Conservation (phyloP, 495 filamentous ascomycete species). For the Penicillium cataractarum region DNA sequence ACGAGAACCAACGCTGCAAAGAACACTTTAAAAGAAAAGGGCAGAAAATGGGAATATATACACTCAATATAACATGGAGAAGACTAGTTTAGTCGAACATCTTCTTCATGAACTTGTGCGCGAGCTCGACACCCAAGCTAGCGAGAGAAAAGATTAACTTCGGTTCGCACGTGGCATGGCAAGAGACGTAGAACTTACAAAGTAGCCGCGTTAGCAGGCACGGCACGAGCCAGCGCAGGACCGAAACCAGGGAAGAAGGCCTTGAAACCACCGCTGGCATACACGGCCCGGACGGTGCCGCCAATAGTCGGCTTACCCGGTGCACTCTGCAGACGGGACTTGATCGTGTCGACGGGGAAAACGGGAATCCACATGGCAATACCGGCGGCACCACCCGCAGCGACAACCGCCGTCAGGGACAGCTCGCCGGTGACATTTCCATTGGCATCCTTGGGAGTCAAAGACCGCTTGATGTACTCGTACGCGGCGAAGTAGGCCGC, state of each 20-base stretch:
- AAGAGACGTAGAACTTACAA: conserved; percentile 43
- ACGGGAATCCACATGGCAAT: conserved; percentile 99
- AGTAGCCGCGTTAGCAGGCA: conserved; percentile 88
- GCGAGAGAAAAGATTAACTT: conserved; percentile 40
- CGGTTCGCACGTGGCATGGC: neutral
- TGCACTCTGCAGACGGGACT: conserved; percentile 89
- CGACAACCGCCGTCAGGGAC: conserved; percentile 78
- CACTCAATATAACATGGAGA: conserved; percentile 10
- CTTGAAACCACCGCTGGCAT: conserved; percentile 77
- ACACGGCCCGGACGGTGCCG: conserved; percentile 76
- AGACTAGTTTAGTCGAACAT: conserved; percentile 51
- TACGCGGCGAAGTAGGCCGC: conserved; percentile 98
- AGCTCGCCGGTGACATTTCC: conserved; percentile 71
- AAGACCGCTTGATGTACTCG: conserved; percentile 84
- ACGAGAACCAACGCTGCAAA: conserved; percentile 18
- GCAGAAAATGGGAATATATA: conserved; percentile 21
- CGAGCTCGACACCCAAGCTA: conserved; percentile 74
- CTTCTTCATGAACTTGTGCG: conserved; percentile 80
- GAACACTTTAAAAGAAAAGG: conserved; percentile 6
- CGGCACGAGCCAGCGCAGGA: conserved; percentile 87
- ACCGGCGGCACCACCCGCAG: conserved; percentile 86
- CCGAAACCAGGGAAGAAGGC: conserved; percentile 98
- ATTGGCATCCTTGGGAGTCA: conserved; percentile 84
- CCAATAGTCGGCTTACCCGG: conserved; percentile 84
- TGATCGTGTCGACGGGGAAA: conserved; percentile 97